Evolutionary conservation across 805 yeast genomes (phyloP), one percentile per base, ranked within the genome.

Genomic region (Soucietia sequanensis): DNA sequence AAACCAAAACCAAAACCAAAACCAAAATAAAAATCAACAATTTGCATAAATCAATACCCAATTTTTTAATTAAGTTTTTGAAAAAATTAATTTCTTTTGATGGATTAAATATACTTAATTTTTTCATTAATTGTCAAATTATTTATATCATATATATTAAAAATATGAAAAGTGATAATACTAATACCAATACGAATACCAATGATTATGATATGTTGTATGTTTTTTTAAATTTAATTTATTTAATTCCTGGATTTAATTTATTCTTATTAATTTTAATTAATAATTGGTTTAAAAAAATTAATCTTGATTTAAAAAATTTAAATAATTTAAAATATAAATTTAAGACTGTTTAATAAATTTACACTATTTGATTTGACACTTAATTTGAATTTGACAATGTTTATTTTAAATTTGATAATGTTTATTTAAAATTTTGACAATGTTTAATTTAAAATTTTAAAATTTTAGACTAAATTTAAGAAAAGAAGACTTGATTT

Each of bases 261-360:
- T 33, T 37, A n/a, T n/a, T 31, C 2, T 34, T 37, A 7, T 30
- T 38, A 13, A 16, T 22, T 11, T 21, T 34, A 14, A 37, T 46
- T 21, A 36, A 32, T 3, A 20, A 21, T 13, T 43, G 47, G 48
- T 37, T 36, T 27, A 14, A 23, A 7, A 24, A 27, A 12, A 34
- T 39, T n/a, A 28, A 27, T 15, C 17, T 31, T 13, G 39, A 40
- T 18, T 39, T 51, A 10, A 27, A 34, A 4, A 12, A 41, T 11
- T 38, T 51, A 31, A 25, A 31, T 9, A 23, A 22, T 5, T 33
- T 49, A 29, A 47, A 40, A 23, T 49, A 49, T 31, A 49, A 48
- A 27, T 51, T 38, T 33, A 51, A 49, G 33, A 34, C 37, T 27
- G 54, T 44, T 8, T 43, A 31, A 27, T 11, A 15, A 11, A 15